Evolutionary conservation across 2,329 filamentous ascomycete species (phyloP), one percentile per base, ranked within the genome.

Genomic region (Rugonectria rugulosa): DNA sequence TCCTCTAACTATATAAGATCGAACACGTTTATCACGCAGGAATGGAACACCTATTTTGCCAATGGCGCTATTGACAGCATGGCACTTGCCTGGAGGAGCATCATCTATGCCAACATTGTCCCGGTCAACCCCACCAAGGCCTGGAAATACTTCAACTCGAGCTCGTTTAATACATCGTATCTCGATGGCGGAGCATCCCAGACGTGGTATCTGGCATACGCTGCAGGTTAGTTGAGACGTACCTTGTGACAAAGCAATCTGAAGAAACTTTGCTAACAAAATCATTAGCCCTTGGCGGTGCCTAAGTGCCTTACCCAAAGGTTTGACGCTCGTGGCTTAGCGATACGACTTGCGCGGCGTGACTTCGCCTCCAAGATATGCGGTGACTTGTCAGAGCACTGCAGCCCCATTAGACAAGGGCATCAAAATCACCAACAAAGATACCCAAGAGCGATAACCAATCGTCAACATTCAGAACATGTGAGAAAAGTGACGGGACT

Each of bases 181-280:
- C 74, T 95, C 38, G 91, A 97, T 75, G 91, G 90, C 1, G 94
- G 95, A 14, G 91, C 91, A 3, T 89, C 87, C 67, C 77, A 87
- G 73, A 94, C 91, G 23, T 96, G 92, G 92, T 96, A 93, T 76
- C 75, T 96, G 75, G 88, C 89, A 34, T 91, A 87, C 73, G 81
- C 88, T 65, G 92, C 91, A 62, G 88, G 90, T 87, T 71, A 85
- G 80, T 80, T 41, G 38, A n/a, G 11, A 10, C 26, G 42, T 34
- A 24, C 29, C 24, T 15, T 56, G n/a, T 9, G 34, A 15, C 17
- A 55, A 19, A 3, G 15, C 19, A 31, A 29, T 27, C 24, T 5
- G 26, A 19, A 15, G n/a, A 17, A 49, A 43, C n/a, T 38, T 31
- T 45, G 34, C 64, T 68, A 49, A 68, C 57, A 24, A 17, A 41